Conservation (phyloP, 441 rosid genomes). For the Aleurites moluccanus region DNA sequence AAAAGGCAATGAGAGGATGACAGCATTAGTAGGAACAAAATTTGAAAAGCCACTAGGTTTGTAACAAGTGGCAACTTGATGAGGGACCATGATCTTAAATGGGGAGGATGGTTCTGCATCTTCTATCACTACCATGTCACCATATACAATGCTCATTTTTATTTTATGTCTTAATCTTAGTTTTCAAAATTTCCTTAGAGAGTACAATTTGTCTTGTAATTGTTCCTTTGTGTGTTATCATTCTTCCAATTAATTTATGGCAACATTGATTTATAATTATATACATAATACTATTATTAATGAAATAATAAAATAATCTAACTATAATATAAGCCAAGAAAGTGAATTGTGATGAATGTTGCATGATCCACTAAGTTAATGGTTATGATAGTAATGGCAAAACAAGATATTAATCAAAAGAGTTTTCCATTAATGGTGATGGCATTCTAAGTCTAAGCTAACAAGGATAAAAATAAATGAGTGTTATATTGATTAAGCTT, state of each 20-base stretch:
- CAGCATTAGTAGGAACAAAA: constrained; percentile 5
- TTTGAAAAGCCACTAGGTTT: not conserved
- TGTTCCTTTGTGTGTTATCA: constrained; percentile 13
- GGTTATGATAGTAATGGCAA: not conserved
- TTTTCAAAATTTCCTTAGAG: constrained; percentile 20
- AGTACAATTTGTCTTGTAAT: constrained; percentile 29
- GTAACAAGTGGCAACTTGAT: not conserved
- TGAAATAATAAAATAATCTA: no score
- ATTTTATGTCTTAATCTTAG: not conserved
- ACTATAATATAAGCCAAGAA: not conserved
- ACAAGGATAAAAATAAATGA: not conserved
- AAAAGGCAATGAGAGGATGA: not conserved
- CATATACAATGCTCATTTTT: not conserved
- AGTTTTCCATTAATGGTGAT: not conserved
- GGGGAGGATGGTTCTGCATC: not conserved
- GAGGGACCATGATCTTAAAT: not conserved
- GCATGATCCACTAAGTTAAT: not conserved
- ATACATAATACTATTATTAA: not conserved
- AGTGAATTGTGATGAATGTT: not conserved
- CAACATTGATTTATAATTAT: not conserved
- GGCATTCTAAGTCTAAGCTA: not conserved
- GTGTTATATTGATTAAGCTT: not conserved
- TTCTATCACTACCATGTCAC: not conserved
- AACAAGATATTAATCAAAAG: not conserved
- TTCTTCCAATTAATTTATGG: constrained; percentile 8